A percentile compares a stretch with the other conserved stretches of the same genome.
Conservation (phyloP, 148 eudicot genomes). For the Oxyria digyna region DNA sequence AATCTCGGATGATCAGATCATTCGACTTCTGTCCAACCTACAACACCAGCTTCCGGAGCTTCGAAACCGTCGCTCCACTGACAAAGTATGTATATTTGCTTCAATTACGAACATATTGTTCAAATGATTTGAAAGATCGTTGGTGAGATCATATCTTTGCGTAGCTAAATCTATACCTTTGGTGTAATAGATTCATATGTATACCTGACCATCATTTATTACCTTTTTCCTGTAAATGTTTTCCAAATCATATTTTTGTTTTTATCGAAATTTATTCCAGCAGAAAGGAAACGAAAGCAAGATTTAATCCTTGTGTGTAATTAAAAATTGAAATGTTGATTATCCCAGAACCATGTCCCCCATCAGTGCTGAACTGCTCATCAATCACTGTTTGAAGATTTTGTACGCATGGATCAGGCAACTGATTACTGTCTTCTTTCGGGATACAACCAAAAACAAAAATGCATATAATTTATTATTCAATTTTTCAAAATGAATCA, state of each 20-base stretch:
- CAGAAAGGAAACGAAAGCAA: neutral
- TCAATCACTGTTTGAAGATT: neutral
- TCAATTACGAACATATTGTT: too few relatives aligned
- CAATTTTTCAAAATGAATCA: too few relatives aligned
- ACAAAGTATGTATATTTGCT: constrained; percentile 24
- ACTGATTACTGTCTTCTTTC: too few relatives aligned
- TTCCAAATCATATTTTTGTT: neutral
- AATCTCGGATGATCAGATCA: constrained; percentile 64
- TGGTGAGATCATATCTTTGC: too few relatives aligned
- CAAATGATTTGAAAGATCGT: too few relatives aligned
- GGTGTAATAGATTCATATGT: too few relatives aligned
- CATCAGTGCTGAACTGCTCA: neutral
- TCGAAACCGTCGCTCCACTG: constrained; percentile 39
- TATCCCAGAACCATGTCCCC: neutral
- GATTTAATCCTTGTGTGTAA: neutral
- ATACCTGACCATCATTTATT: too few relatives aligned
- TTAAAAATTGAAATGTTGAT: neutral
- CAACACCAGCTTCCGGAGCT: constrained; percentile 74
- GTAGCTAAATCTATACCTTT: too few relatives aligned
- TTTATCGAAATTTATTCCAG: neutral
- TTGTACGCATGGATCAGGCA: neutral
- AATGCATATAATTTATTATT: neutral
- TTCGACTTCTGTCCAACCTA: constrained; percentile 61
- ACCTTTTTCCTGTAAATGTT: too few relatives aligned
- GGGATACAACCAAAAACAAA: neutral